These are phyloP conservation scores for Lipomyces sp. DNA, from an alignment of 805 yeast genomes.

Conservation along the genomic window DNA sequence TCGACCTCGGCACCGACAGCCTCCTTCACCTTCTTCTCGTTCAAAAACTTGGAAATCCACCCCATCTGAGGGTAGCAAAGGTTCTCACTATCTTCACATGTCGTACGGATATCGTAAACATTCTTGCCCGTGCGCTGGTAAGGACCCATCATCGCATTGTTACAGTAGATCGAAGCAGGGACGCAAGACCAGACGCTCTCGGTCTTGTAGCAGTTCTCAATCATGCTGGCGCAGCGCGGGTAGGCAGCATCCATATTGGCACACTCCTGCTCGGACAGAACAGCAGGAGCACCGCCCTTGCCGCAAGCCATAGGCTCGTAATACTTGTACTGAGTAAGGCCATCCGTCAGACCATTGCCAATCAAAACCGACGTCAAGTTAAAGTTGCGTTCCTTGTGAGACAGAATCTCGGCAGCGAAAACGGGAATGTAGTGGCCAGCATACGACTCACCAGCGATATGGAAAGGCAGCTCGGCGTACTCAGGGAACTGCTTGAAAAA, in stretches of 20 bases:
- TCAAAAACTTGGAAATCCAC: slow-evolving; percentile 78
- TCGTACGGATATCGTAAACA: slow-evolving; percentile 86
- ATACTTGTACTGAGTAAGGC: slow-evolving; percentile 73
- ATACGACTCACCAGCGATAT: slow-evolving; percentile 91
- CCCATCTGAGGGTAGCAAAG: slow-evolving; percentile 82
- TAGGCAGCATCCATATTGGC: slow-evolving; percentile 65
- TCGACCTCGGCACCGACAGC: slow-evolving; percentile 93
- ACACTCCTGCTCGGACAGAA: slow-evolving; percentile 80
- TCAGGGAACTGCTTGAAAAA: slow-evolving; percentile 86
- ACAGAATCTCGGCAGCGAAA: slow-evolving; percentile 61
- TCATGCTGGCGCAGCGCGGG: slow-evolving; percentile 77
- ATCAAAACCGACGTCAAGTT: slow-evolving; percentile 79
- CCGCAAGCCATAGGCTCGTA: slow-evolving; percentile 97
- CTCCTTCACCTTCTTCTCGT: slow-evolving; percentile 71
- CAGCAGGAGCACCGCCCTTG: slow-evolving; percentile 78
- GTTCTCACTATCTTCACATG: slow-evolving; percentile 67
- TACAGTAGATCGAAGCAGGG: slow-evolving; percentile 90
- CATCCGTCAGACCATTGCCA: slow-evolving; percentile 93
- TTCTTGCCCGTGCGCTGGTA: slow-evolving; percentile 85
- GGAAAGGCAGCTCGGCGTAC: slow-evolving; percentile 58
- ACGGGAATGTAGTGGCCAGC: slow-evolving; percentile 95
- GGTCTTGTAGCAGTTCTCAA: slow-evolving; percentile 75
- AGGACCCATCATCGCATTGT: slow-evolving; percentile 79
- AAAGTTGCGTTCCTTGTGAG: slow-evolving; percentile 54
- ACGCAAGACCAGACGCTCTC: slow-evolving; percentile 83